phyloP scores from a whole-genome alignment of 257 asterid species.

The Henckelia pumila region DNA sequence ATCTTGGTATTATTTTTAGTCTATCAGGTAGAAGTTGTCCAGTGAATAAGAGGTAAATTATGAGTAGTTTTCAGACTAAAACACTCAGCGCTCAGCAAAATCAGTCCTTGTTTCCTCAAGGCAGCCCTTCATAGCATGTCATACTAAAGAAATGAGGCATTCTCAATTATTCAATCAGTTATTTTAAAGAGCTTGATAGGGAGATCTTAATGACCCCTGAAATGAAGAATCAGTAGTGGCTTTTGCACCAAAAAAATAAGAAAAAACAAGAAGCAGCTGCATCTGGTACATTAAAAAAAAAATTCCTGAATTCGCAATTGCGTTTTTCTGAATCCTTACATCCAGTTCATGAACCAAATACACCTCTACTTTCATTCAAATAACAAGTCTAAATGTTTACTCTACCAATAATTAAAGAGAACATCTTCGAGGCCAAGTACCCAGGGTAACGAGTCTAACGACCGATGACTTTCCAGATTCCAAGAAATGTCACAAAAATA shows the following conservation, averaged over 20 bases:
- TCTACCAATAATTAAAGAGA: background rate
- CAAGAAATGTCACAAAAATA: background rate
- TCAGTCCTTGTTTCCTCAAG: background rate
- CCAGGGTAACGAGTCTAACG: too few relatives aligned
- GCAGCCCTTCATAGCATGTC: background rate
- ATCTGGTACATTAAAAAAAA: background rate
- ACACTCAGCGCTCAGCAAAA: background rate
- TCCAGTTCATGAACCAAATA: background rate
- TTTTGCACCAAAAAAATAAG: background rate
- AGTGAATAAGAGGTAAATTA: background rate
- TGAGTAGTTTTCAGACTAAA: background rate
- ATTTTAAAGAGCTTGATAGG: background rate
- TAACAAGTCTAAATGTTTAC: background rate
- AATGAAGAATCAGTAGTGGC: background rate
- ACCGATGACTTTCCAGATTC: background rate
- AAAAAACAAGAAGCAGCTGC: too few relatives aligned
- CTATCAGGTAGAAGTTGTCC: background rate
- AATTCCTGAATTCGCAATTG: background rate
- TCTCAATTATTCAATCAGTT: background rate
- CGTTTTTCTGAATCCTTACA: background rate
- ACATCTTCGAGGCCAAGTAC: conserved; percentile 7
- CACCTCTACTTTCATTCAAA: background rate
- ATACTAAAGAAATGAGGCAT: conserved; percentile 9
- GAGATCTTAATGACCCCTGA: background rate
- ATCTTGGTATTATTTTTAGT: background rate